phyloP scores from a whole-genome alignment of 2,329 filamentous ascomycete genomes.

The Bipolaris sorokiniana region DNA sequence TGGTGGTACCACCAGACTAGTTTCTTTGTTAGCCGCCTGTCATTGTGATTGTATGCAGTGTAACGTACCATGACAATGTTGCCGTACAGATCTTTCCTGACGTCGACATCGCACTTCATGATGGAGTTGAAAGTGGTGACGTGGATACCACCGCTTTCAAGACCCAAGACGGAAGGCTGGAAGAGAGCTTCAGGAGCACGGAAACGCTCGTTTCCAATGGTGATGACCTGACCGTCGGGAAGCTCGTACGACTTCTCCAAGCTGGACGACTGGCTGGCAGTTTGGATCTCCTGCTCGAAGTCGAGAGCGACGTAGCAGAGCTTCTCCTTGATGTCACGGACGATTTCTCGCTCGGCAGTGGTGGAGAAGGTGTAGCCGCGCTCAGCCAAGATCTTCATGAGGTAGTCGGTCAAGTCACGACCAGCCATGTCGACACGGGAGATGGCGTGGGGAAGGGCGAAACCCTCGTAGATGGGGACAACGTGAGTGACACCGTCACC shows the following conservation, averaged over 20 bases:
- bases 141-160: constrained; percentile 98
- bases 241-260: constrained; percentile 99
- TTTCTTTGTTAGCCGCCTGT: constrained; percentile 43
- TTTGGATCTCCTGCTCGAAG: constrained; percentile 99
- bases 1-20: constrained; percentile 99
- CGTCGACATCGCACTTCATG: constrained; percentile 99
- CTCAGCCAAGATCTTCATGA: constrained; percentile 99
- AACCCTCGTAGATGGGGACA: constrained; percentile 99
- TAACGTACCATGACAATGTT: constrained; percentile 99
- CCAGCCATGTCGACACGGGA: constrained; percentile 99
- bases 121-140: constrained; percentile 99
- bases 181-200: constrained; percentile 99
- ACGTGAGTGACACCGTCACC: constrained; percentile 99
- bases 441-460: constrained; percentile 99
- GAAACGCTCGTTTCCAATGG: constrained; percentile 99
- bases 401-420: constrained; percentile 99
- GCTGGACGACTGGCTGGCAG: constrained; percentile 96
- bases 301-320: constrained; percentile 99
- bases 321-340: constrained; percentile 99
- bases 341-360: constrained; percentile 99
- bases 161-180: constrained; percentile 97
- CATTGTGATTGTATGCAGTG: background rate
- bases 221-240: constrained; percentile 99
- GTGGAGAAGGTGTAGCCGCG: constrained; percentile 99
- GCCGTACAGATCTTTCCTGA: constrained; percentile 99